Base-by-base conservation (phyloP, 805 yeast species). In the Pichia insulana region DNA sequence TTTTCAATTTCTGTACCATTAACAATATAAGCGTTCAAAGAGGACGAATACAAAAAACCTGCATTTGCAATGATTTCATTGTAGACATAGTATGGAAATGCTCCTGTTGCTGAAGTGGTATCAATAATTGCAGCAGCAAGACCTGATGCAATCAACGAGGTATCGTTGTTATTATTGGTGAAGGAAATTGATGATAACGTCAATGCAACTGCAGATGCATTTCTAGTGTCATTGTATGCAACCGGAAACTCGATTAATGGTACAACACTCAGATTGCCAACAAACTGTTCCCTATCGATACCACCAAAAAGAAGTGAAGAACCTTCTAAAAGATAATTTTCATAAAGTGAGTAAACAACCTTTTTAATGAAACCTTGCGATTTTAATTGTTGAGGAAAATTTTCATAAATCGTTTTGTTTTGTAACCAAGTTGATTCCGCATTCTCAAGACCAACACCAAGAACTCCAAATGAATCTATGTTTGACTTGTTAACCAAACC, bases 401-500 rank as follows among this genome's bases (percentile, higher is more conserved):
- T 83, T 39, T 70, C 67, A 60, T 83, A 83, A 9, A 17, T 30
- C 11, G 42, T 22, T 9, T 33, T 36, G 16, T 43, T 30, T 19
- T 26, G 19, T 7, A 38, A 19, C 36, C 61, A 63, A 3, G 85
- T 77, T 2, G 73, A 64, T 59, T 85, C 92, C 37, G 79, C 67
- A 17, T 74, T 78, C 3, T 74, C 65, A 40, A 80, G 64, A 13
- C 87, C 87, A 43, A 82, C 71, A 16, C 86, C 85, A 35, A 82
- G 61, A 22, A 81, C 85, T 40, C 89, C 87, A 26, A 68, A 61
- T 13, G 44, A 36, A 12, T 76, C 60, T 2, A 83, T 73, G 42
- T 72, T 70, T 4, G 82, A 71, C 30, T 57, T 57, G 53, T 73
- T 70, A 2, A 82, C 92, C 16, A 85, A 72, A 3, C 88, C 95